A percentile compares a stretch with the other conserved stretches of the same genome.
Evolutionary conservation across 495 filamentous ascomycete species (phyloP).

Genomic region (Haplographium delicatum): DNA sequence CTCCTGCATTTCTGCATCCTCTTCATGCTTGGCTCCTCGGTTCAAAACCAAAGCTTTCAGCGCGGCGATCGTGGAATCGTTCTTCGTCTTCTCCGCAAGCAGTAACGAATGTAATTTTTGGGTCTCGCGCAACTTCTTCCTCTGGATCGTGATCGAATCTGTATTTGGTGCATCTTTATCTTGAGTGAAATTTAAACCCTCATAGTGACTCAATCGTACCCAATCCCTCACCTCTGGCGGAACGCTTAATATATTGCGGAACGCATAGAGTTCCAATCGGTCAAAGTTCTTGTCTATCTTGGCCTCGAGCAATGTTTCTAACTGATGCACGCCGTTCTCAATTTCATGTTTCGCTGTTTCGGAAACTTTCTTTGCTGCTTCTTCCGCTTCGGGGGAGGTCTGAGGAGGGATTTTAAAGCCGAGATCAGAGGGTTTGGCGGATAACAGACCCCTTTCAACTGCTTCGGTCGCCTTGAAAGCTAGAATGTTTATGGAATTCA

Average conservation of each 20-base stretch:
- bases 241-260: conserved; percentile 84
- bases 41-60: conserved; percentile 52
- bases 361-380: conserved; percentile 26
- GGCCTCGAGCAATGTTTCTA: conserved; percentile 87
- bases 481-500: conserved; percentile 89
- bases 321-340: conserved; percentile 82
- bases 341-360: conserved; percentile 65
- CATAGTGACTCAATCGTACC: conserved; percentile 82
- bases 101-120: conserved; percentile 72
- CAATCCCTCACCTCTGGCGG: conserved; percentile 65
- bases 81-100: conserved; percentile 67
- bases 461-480: conserved; percentile 78
- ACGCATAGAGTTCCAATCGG: conserved; percentile 72
- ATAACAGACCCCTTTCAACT: conserved; percentile 73
- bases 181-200: conserved; percentile 36
- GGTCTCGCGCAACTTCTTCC: conserved; percentile 75
- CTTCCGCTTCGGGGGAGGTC: conserved; percentile 46
- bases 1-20: conserved; percentile 1
- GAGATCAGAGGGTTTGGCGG: conserved; percentile 62
- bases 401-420: conserved; percentile 61
- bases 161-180: conserved; percentile 44
- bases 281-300: conserved; percentile 78
- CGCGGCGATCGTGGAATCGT: conserved; percentile 63
- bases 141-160: conserved; percentile 62
- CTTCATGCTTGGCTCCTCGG: conserved; percentile 24